These are phyloP conservation scores for Mycena sanguinolenta DNA, from an alignment of 768 basidiomycete genomes.

Conservation along the genomic window DNA sequence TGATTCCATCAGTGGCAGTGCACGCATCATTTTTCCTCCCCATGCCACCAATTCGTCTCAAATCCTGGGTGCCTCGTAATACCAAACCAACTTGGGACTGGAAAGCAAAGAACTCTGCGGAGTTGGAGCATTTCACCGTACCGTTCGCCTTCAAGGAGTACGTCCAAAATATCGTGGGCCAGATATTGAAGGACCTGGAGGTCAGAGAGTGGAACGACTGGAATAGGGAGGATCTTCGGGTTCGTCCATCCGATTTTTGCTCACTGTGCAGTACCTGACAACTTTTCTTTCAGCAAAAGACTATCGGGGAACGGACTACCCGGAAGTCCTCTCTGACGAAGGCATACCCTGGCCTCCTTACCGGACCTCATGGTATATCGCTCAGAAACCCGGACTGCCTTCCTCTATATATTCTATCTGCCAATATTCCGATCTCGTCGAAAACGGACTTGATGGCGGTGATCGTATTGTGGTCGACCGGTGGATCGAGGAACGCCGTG, in stretches of 20 bases:
- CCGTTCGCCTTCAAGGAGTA: conserved; percentile 25
- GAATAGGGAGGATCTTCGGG: conserved; percentile 9
- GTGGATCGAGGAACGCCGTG: not conserved
- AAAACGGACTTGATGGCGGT: conserved; percentile 8
- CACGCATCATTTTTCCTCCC: not conserved
- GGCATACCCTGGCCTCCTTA: conserved; percentile 17
- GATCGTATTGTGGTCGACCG: conserved; percentile 13
- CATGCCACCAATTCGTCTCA: conserved; percentile 12
- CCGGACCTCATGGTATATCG: conserved; percentile 22
- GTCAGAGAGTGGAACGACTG: conserved; percentile 9
- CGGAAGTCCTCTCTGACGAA: conserved; percentile 13
- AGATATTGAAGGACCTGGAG: conserved; percentile 13
- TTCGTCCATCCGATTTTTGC: not conserved
- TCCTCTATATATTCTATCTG: conserved; percentile 18
- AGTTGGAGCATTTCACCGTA: not conserved
- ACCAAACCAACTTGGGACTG: conserved; percentile 19
- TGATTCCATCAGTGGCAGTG: not conserved
- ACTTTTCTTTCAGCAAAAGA: not conserved
- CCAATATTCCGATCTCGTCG: not conserved
- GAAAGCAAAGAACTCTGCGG: conserved; percentile 8
- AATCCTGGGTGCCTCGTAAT: conserved; percentile 15
- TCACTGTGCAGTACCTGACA: not conserved
- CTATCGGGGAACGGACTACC: not conserved
- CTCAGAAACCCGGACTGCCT: not conserved
- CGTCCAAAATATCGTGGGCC: conserved; percentile 20